phyloP scores from a whole-genome alignment of 2,329 filamentous ascomycete genomes.

The Emergomyces orientalis region DNA sequence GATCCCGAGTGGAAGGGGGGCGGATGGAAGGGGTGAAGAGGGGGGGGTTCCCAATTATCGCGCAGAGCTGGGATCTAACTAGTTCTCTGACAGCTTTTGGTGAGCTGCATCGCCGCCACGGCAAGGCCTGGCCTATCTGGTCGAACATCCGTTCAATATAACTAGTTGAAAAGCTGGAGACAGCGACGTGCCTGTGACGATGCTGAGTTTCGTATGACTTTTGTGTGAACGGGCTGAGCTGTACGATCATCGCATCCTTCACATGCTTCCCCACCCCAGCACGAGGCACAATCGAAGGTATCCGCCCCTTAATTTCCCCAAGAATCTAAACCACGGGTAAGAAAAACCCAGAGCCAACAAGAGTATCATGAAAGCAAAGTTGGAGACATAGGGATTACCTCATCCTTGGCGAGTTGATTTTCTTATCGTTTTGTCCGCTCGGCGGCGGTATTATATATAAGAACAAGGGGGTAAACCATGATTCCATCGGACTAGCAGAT shows the following conservation, averaged over 20 bases:
- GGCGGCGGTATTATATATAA: background rate
- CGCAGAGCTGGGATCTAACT: background rate
- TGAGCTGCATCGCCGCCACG: background rate
- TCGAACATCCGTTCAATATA: background rate
- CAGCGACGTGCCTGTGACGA: background rate
- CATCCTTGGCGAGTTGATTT: background rate
- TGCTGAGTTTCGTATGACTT: background rate
- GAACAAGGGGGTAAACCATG: background rate
- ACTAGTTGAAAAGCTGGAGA: background rate
- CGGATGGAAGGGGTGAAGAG: background rate
- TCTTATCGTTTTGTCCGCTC: background rate
- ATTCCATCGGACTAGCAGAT: background rate
- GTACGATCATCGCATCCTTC: background rate
- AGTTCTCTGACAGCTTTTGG: background rate
- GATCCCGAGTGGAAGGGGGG: background rate
- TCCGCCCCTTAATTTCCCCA: background rate
- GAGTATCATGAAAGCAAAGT: background rate
- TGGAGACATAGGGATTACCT: background rate
- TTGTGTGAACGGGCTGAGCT: background rate
- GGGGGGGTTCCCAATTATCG: background rate
- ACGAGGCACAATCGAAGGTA: background rate
- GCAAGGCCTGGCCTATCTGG: background rate
- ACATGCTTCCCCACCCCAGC: background rate
- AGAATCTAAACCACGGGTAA: background rate
- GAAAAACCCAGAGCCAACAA: background rate